A percentile compares a stretch with the other conserved stretches of the same genome.
phyloP scores from a whole-genome alignment of 2,329 filamentous ascomycete species.

The Raffaelea ambrosiae region DNA sequence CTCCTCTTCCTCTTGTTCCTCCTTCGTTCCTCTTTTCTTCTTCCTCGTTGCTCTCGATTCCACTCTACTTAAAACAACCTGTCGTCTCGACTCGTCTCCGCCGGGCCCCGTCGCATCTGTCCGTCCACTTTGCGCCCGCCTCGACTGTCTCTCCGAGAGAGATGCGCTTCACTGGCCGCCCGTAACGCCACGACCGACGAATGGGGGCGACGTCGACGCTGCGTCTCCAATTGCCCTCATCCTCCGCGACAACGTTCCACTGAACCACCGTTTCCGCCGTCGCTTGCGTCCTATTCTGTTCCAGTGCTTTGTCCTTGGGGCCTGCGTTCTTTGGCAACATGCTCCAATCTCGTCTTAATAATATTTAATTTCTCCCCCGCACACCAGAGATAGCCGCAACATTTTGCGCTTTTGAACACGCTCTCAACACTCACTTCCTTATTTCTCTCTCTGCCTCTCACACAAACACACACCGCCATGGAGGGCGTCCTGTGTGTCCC shows the following conservation, averaged over 20 bases:
- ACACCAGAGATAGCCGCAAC: conserved; percentile 1
- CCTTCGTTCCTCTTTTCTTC: not conserved
- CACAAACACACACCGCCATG: conserved; percentile 22
- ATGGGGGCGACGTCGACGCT: not conserved
- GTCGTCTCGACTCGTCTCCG: not conserved
- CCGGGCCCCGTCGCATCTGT: not conserved
- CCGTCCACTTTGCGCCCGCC: not conserved
- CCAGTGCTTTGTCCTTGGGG: not conserved
- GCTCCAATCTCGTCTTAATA: conserved; percentile 3
- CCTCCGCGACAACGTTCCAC: not conserved
- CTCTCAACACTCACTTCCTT: not conserved
- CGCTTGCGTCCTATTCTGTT: not conserved
- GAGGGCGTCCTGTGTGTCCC: conserved; percentile 41
- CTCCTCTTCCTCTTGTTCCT: too few species aligned
- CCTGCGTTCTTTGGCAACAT: conserved; percentile 4
- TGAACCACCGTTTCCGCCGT: not conserved
- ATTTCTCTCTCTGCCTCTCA: not conserved
- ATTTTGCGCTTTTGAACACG: not conserved
- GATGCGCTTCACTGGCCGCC: not conserved
- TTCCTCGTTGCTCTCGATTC: not conserved
- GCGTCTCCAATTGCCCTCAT: not conserved
- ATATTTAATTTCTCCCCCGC: conserved; percentile 3
- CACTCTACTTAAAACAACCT: not conserved
- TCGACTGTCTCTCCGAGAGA: not conserved
- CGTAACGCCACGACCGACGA: not conserved